Conservation (phyloP, 1,139 yeast species). For the Suhomyces wounanorum region DNA sequence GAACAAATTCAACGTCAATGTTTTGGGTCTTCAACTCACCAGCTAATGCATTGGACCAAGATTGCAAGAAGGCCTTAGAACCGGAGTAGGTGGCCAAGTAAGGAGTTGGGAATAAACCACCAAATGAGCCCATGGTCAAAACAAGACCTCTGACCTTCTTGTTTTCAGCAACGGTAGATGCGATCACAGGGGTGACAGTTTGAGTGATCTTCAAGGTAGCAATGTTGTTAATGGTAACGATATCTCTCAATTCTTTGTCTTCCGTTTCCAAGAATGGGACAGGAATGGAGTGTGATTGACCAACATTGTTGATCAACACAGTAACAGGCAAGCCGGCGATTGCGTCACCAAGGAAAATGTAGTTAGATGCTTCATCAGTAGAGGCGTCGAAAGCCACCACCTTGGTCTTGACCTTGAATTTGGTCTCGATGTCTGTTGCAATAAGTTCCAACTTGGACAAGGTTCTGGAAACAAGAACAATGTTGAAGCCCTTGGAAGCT, state of each 20-base stretch:
- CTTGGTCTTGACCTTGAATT: conserved; percentile 64
- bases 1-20: conserved; percentile 81
- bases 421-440: conserved; percentile 61
- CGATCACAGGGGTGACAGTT: conserved; percentile 66
- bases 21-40: conserved; percentile 71
- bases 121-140: conserved; percentile 95
- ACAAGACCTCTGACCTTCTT: conserved; percentile 63
- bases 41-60: conserved; percentile 90
- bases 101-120: conserved; percentile 93
- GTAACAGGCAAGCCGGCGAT: conserved; percentile 61
- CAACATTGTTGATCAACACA: conserved; percentile 87
- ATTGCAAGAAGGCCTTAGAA: conserved; percentile 90
- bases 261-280: conserved; percentile 87
- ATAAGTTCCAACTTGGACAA: conserved; percentile 69
- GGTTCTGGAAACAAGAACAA: conserved; percentile 84
- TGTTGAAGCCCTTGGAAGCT: conserved; percentile 81
- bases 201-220: conserved; percentile 87
- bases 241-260: conserved; percentile 69
- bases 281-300: conserved; percentile 92
- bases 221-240: conserved; percentile 80
- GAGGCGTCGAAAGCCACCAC: conserved; percentile 81
- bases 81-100: conserved; percentile 93
- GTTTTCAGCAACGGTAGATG: conserved; percentile 48
- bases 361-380: conserved; percentile 54
- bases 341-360: conserved; percentile 48